phyloP scores from a whole-genome alignment of 805 yeast species.

The Candida nemodendra region DNA sequence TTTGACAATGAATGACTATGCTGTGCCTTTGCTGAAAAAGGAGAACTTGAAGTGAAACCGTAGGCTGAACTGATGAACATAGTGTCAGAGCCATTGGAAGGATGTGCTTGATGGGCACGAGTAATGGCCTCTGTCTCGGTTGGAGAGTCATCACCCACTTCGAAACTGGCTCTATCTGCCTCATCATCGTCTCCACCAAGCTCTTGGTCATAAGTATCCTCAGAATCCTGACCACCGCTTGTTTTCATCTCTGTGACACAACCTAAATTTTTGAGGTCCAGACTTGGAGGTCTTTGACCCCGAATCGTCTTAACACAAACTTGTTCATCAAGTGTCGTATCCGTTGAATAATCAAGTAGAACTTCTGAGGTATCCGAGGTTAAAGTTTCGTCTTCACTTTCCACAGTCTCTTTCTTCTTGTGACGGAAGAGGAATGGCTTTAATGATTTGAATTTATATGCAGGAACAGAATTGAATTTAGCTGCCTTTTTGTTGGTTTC shows the following conservation, averaged over 20 bases:
- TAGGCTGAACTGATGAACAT: conserved; percentile 13
- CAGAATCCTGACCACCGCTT: too few species aligned
- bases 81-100: conserved; percentile 3
- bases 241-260: neutral
- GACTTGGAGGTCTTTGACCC: neutral
- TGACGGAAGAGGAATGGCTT: conserved; percentile 25
- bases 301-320: neutral
- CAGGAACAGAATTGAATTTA: conserved; percentile 23
- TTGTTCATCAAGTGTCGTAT: neutral
- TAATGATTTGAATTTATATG: conserved; percentile 31
- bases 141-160: conserved; percentile 4
- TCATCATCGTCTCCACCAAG: conserved; percentile 1
- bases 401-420: conserved; percentile 6
- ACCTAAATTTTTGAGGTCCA: neutral
- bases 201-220: neutral
- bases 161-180: neutral
- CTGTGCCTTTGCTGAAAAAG: conserved; percentile 4
- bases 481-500: neutral
- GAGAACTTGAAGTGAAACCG: conserved; percentile 3
- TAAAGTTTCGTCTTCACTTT: too few species aligned
- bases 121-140: neutral
- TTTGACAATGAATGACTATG: conserved; percentile 29
- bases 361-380: neutral
- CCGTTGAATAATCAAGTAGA: neutral
- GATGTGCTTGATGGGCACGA: conserved; percentile 4